Conservation (phyloP, 148 eudicot genomes). For the Persicaria tinctoria region DNA sequence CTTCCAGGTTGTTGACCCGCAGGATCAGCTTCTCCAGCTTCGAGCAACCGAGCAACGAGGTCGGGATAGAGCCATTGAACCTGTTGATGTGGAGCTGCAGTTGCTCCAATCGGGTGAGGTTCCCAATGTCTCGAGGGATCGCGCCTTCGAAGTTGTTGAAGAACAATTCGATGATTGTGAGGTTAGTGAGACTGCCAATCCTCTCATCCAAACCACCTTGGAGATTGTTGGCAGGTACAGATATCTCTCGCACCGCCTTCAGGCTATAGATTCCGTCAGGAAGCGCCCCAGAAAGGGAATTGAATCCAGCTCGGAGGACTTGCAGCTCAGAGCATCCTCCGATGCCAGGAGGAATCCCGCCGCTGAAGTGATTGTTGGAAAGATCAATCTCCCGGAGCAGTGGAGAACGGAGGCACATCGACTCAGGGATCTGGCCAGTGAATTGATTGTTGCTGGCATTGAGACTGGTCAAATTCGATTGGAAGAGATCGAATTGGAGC, state of each 20-base stretch:
- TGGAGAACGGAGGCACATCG: slow-evolving; percentile 15
- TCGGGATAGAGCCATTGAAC: slow-evolving; percentile 25
- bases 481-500: slow-evolving; percentile 3
- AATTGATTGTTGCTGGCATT: slow-evolving; percentile 34
- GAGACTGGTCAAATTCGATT: slow-evolving; percentile 5
- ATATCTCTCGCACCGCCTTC: slow-evolving; percentile 12
- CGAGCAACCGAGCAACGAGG: slow-evolving; percentile 27
- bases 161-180: slow-evolving; percentile 17
- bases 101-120: slow-evolving; percentile 21
- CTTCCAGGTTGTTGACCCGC: slow-evolving; percentile 23
- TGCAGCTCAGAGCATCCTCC: slow-evolving; percentile 21
- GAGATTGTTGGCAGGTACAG: slow-evolving; percentile 24
- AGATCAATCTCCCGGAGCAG: slow-evolving; percentile 16
- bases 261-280: slow-evolving; percentile 19
- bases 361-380: slow-evolving; percentile 26
- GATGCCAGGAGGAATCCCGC: slow-evolving; percentile 18
- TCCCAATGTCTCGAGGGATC: slow-evolving; percentile 27
- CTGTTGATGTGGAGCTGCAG: slow-evolving; percentile 24
- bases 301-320: slow-evolving; percentile 26
- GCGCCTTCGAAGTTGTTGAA: slow-evolving; percentile 22
- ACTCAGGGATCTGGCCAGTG: slow-evolving; percentile 22
- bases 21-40: slow-evolving; percentile 20
- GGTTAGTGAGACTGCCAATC: slow-evolving; percentile 17
- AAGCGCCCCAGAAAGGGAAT: slow-evolving; percentile 18
- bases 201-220: slow-evolving; percentile 15